Conservation (phyloP, 2,329 filamentous ascomycete genomes). For the Penicillium italicum region DNA sequence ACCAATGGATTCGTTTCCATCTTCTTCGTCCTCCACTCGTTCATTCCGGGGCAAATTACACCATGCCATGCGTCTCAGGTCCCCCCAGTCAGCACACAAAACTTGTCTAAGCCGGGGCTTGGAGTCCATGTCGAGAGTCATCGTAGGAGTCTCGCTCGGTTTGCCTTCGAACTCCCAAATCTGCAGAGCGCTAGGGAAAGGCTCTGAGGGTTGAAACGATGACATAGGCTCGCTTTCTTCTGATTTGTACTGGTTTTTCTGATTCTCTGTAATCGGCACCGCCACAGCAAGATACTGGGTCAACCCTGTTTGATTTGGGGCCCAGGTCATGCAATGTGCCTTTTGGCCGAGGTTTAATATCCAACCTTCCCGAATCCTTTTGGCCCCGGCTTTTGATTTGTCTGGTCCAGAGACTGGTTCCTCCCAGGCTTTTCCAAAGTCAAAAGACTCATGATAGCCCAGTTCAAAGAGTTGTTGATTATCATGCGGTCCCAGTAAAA, state of each 20-base stretch:
- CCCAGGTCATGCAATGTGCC: constrained; percentile 50
- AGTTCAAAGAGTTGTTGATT: constrained; percentile 45
- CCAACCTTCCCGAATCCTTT: constrained; percentile 47
- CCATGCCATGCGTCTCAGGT: constrained; percentile 55
- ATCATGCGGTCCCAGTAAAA: constrained; percentile 52
- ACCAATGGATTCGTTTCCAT: constrained; percentile 41
- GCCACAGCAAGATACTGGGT: constrained; percentile 56
- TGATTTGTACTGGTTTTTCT: constrained; percentile 32
- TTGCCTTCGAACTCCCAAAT: constrained; percentile 55
- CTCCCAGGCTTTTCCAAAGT: constrained; percentile 47
- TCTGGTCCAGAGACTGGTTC: constrained; percentile 15
- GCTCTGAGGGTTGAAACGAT: constrained; percentile 50
- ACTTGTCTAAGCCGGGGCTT: constrained; percentile 49
- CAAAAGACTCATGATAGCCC: constrained; percentile 40
- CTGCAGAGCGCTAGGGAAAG: constrained; percentile 52
- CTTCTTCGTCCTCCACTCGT: constrained; percentile 30
- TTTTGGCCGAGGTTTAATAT: constrained; percentile 55
- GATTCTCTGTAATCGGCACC: constrained; percentile 37
- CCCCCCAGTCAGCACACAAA: constrained; percentile 57
- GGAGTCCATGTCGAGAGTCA: constrained; percentile 42
- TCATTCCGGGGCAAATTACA: constrained; percentile 46
- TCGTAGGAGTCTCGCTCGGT: constrained; percentile 27
- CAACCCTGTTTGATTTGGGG: constrained; percentile 42
- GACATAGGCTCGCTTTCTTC: constrained; percentile 39
- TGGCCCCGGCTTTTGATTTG: constrained; percentile 10